phyloP scores from a whole-genome alignment of 2,329 filamentous ascomycete genomes.

The Botrytis porri region DNA sequence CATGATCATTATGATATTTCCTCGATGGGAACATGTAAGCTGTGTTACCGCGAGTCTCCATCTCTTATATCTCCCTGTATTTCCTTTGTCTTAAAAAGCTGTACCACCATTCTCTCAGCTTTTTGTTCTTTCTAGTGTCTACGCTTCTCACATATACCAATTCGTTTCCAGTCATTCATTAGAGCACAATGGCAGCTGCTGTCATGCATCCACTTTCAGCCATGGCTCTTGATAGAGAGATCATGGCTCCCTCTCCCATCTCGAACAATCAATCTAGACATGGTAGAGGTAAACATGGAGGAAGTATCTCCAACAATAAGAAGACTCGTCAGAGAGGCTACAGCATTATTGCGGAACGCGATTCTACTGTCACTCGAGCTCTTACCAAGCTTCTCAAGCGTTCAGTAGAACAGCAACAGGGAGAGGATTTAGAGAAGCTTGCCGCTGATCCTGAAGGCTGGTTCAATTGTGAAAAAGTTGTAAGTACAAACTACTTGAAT shows the following conservation, averaged over 20 bases:
- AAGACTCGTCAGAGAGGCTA: conserved; percentile 41
- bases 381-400: conserved; percentile 44
- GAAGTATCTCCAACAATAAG: conserved; percentile 37
- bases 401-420: conserved; percentile 40
- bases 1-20: neutral
- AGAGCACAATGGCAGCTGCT: conserved; percentile 35
- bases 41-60: neutral
- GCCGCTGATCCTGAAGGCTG: conserved; percentile 43
- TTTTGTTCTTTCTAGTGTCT: neutral
- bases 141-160: neutral
- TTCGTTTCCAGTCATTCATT: neutral
- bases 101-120: neutral
- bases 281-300: conserved; percentile 35
- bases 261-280: conserved; percentile 36
- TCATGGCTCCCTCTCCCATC: conserved; percentile 38
- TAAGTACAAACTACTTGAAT: conserved; percentile 32
- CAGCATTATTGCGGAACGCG: conserved; percentile 44
- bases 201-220: conserved; percentile 33
- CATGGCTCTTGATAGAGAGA: conserved; percentile 34
- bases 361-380: conserved; percentile 43
- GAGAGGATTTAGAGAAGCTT: conserved; percentile 40
- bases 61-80: neutral
- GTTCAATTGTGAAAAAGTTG: conserved; percentile 42
- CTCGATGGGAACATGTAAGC: neutral
- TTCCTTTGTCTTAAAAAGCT: neutral